Evolutionary conservation across 2,329 filamentous ascomycete genomes (phyloP).

Genomic region (Penicillium fuscoglaucum): DNA sequence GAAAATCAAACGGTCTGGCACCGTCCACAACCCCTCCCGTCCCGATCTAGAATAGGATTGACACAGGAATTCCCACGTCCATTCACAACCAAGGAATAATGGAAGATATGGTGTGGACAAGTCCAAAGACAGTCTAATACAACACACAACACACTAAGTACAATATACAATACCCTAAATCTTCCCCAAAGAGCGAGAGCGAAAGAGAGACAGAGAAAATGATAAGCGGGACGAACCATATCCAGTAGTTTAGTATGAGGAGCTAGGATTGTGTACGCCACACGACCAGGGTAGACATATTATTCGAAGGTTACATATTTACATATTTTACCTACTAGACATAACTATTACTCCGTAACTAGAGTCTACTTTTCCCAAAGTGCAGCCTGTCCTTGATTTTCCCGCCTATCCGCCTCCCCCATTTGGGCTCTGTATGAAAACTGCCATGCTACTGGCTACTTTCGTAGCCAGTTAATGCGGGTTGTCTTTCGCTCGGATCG

Average conservation of each 20-base stretch:
- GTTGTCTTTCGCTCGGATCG: not conserved
- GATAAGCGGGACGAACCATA: not conserved
- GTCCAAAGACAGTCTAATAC: not conserved
- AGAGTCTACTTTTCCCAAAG: too few relatives aligned
- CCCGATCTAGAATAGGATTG: not conserved
- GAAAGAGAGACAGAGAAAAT: too few relatives aligned
- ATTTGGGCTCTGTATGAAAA: not conserved
- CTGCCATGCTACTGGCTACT: not conserved
- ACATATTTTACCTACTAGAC: too few relatives aligned
- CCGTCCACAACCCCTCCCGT: not conserved
- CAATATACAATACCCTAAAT: not conserved
- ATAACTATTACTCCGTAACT: too few relatives aligned
- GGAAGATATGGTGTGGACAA: not conserved
- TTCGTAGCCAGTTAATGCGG: not conserved
- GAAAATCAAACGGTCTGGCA: slow-evolving; percentile 13
- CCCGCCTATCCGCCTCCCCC: not conserved
- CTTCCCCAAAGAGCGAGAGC: not conserved
- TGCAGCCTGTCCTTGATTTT: not conserved
- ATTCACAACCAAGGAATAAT: not conserved
- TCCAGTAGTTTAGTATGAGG: not conserved
- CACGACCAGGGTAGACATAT: not conserved
- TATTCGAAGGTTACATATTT: too few relatives aligned
- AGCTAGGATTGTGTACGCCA: not conserved
- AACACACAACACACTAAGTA: not conserved
- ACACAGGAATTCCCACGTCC: not conserved